These are phyloP conservation scores for Nicotiana undulata DNA, from an alignment of 257 asterid genomes.

Conservation along the genomic window DNA sequence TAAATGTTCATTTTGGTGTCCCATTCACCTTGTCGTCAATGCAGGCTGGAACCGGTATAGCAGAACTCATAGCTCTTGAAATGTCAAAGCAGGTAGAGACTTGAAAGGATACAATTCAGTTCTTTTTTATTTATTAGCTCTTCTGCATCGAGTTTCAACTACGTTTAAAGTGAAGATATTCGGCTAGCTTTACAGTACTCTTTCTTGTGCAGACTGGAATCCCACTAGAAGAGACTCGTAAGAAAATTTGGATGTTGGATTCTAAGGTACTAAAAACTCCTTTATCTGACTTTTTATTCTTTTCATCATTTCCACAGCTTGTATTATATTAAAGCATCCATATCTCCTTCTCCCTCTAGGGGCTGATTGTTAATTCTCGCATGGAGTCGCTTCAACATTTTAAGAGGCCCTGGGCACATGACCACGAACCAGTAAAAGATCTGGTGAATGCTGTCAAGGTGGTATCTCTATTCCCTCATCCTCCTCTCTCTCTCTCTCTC, in stretches of 20 bases:
- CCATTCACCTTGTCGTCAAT: slow-evolving; percentile 15
- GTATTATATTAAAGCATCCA: neutral
- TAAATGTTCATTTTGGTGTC: neutral
- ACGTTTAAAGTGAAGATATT: neutral
- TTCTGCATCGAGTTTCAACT: slow-evolving; percentile 2
- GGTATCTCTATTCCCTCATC: neutral
- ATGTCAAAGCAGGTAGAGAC: slow-evolving; percentile 73
- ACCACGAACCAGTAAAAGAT: slow-evolving; percentile 52
- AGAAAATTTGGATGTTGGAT: slow-evolving; percentile 78
- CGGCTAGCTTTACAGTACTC: neutral
- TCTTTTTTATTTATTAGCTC: slow-evolving; percentile 4
- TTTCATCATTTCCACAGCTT: neutral
- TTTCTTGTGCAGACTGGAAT: slow-evolving; percentile 55
- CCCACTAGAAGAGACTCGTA: slow-evolving; percentile 76
- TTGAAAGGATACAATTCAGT: neutral
- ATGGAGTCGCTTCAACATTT: slow-evolving; percentile 73
- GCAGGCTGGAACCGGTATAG: slow-evolving; percentile 98
- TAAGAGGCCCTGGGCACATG: slow-evolving; percentile 90
- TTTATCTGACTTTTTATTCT: neutral
- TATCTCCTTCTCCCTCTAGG: slow-evolving; percentile 30
- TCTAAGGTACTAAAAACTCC: slow-evolving; percentile 23
- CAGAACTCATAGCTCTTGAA: slow-evolving; percentile 91
- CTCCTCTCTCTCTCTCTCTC: slow-evolving; percentile 1
- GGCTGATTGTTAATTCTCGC: slow-evolving; percentile 70
- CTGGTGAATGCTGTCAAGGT: slow-evolving; percentile 85